These are phyloP conservation scores for Wickerhamiella sorbophila DNA, from an alignment of 805 yeast species.

Conservation along the genomic window DNA sequence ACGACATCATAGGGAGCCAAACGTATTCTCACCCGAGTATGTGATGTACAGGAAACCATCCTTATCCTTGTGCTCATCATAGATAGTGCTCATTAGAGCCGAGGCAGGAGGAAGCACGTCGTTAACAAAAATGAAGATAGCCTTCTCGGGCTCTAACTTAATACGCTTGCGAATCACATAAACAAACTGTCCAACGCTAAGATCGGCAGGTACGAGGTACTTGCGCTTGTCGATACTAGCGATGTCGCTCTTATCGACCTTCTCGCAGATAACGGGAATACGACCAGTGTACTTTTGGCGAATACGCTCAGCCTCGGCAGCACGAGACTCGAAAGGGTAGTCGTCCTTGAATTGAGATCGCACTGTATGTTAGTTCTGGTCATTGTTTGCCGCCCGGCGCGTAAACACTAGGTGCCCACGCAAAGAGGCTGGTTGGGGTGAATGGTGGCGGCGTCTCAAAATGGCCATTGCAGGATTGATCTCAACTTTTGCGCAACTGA, in stretches of 20 bases:
- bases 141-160: constrained; percentile 92
- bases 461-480: background rate
- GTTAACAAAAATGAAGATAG: constrained; percentile 91
- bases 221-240: constrained; percentile 95
- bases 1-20: constrained; percentile 37
- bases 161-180: constrained; percentile 94
- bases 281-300: constrained; percentile 79
- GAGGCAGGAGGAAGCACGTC: constrained; percentile 98
- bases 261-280: constrained; percentile 94
- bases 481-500: no score
- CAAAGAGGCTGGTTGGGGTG: background rate
- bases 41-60: constrained; percentile 94
- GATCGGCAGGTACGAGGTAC: constrained; percentile 88
- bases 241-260: constrained; percentile 90
- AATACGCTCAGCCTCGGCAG: constrained; percentile 87
- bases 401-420: background rate
- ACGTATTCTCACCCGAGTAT: constrained; percentile 95
- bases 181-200: constrained; percentile 96
- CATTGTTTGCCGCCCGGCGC: background rate
- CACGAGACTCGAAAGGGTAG: constrained; percentile 87
- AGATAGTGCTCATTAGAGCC: constrained; percentile 85
- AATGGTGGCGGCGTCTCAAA: background rate
- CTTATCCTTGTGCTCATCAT: constrained; percentile 93
- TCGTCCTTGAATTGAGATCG: constrained; percentile 92
- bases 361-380: constrained; percentile 31